phyloP scores from a whole-genome alignment of 2,329 filamentous ascomycete genomes.

The Scedosporium apiospermum region DNA sequence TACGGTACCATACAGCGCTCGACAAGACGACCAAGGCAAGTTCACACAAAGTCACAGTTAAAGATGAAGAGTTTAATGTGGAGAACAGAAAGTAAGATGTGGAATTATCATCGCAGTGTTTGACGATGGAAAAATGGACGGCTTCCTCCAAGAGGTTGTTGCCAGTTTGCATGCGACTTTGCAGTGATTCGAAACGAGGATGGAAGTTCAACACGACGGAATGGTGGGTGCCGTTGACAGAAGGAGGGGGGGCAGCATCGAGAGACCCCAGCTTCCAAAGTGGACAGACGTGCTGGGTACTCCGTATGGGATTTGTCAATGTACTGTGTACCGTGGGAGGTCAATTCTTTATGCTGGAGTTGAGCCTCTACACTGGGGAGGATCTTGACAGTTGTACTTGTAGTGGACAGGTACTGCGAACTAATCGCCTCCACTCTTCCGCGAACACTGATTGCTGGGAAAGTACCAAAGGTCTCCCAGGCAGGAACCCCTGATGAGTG shows the following conservation, averaged over 20 bases:
- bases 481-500: too few species aligned
- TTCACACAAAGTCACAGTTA: not conserved
- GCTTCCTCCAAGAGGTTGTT: not conserved
- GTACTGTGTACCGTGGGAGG: not conserved
- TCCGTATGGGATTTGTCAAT: not conserved
- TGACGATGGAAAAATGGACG: not conserved
- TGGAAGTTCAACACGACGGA: not conserved
- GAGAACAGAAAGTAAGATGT: not conserved
- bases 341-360: not conserved
- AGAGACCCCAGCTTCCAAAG: not conserved
- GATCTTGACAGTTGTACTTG: too few species aligned
- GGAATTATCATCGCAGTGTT: not conserved
- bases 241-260: slow-evolving; percentile 1
- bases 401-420: too few species aligned
- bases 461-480: too few species aligned
- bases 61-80: not conserved
- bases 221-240: not conserved
- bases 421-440: too few species aligned
- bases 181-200: not conserved
- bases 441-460: too few species aligned
- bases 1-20: not conserved
- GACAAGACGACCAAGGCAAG: not conserved
- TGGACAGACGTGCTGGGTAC: not conserved
- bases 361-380: too few species aligned
- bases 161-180: not conserved